Evolutionary conservation across 176 grass and related monocot genomes (phyloP).

Genomic region (Dactylis glomerata): DNA sequence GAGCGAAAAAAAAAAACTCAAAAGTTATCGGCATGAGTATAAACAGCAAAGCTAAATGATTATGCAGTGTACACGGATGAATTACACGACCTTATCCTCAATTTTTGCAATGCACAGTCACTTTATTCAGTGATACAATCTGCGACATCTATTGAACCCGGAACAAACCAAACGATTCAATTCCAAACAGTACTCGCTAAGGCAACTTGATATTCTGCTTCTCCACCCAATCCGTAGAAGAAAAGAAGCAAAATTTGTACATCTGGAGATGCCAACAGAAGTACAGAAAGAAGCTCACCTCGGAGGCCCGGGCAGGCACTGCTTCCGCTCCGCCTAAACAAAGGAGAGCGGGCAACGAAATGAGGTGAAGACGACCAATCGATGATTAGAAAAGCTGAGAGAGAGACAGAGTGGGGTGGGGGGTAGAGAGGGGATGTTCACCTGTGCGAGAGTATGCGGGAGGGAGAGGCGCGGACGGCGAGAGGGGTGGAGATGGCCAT

Average conservation of each 20-base stretch:
- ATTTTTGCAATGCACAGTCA: background rate
- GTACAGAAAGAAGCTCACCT: slow-evolving; percentile 23
- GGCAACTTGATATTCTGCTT: background rate
- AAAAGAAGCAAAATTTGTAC: background rate
- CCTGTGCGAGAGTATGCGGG: background rate
- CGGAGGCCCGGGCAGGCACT: background rate
- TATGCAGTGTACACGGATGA: background rate
- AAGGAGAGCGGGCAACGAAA: background rate
- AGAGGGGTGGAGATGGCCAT: slow-evolving; percentile 45
- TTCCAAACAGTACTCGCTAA: background rate
- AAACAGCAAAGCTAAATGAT: background rate
- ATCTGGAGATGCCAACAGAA: background rate
- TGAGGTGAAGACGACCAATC: background rate
- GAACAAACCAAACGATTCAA: slow-evolving; percentile 8
- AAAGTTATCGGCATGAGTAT: background rate
- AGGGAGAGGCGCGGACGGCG: slow-evolving; percentile 24
- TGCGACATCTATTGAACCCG: background rate
- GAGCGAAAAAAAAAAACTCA: background rate
- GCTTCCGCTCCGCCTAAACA: slow-evolving; percentile 15
- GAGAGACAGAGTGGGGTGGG: background rate
- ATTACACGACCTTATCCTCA: background rate
- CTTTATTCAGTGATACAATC: background rate
- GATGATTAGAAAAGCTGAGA: background rate
- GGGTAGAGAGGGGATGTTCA: background rate
- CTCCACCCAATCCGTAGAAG: background rate